Conservation (phyloP, 306 rosid genomes). For the Vicia faba region DNA sequence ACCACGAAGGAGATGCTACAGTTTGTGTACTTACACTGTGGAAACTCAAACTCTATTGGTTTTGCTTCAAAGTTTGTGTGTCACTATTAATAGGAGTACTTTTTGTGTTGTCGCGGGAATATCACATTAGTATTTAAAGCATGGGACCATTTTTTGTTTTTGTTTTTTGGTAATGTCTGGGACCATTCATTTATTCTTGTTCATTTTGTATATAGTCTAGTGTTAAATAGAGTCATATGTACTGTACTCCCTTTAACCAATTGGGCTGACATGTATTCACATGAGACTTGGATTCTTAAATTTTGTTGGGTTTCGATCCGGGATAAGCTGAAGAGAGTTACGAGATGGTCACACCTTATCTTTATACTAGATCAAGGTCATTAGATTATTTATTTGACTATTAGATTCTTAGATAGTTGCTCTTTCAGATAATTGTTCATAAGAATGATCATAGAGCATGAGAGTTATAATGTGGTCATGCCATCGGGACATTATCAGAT, state of each 20-base stretch:
- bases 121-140: conserved; percentile 41
- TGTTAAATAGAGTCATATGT: background rate
- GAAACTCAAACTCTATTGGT: background rate
- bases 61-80: conserved; percentile 5
- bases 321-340: no score
- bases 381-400: no score
- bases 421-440: no score
- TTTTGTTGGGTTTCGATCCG: no score
- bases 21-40: background rate
- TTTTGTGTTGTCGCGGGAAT: conserved; percentile 40
- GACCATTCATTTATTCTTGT: conserved; percentile 17
- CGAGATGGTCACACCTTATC: no score
- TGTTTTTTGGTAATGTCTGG: no score
- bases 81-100: background rate
- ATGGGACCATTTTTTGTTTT: conserved; percentile 1
- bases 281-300: background rate
- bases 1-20: background rate
- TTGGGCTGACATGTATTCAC: background rate
- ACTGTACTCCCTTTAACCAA: background rate
- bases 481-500: no score
- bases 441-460: no score
- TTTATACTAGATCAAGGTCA: no score
- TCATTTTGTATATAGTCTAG: background rate
- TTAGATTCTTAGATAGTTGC: no score
- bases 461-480: no score